Conservation (phyloP, 2,329 filamentous ascomycete species). For the Nothophaeocryptopus gaeumannii region DNA sequence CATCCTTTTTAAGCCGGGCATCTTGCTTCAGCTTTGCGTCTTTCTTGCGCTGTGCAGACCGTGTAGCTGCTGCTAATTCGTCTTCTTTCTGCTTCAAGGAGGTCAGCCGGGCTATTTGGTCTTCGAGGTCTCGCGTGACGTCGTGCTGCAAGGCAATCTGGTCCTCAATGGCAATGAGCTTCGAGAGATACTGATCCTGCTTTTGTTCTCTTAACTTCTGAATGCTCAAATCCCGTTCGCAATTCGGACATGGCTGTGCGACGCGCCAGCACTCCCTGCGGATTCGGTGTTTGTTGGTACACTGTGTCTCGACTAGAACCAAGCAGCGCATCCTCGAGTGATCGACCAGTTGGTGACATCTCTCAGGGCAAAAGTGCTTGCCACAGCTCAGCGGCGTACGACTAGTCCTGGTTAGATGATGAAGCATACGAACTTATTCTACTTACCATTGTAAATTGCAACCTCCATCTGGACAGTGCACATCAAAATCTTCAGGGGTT, state of each 20-base stretch:
- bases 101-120: neutral
- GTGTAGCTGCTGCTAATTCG: neutral
- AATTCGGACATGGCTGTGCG: neutral
- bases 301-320: slow-evolving; percentile 37
- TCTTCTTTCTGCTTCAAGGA: neutral
- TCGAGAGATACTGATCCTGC: neutral
- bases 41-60: neutral
- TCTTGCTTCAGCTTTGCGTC: no score
- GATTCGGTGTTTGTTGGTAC: neutral
- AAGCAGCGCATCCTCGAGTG: slow-evolving; percentile 56
- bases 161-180: neutral
- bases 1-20: no score
- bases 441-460: slow-evolving; percentile 58
- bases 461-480: slow-evolving; percentile 65
- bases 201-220: neutral
- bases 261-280: neutral
- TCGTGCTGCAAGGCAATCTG: neutral
- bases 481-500: slow-evolving; percentile 57
- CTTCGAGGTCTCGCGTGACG: neutral
- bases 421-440: slow-evolving; percentile 38
- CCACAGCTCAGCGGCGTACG: no score
- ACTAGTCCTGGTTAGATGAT: no score
- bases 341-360: no score
- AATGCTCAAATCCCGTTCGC: slow-evolving; percentile 26
- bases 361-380: no score